Conservation (phyloP, 495 filamentous ascomycete species). For the Hypoxylon trugodes region DNA sequence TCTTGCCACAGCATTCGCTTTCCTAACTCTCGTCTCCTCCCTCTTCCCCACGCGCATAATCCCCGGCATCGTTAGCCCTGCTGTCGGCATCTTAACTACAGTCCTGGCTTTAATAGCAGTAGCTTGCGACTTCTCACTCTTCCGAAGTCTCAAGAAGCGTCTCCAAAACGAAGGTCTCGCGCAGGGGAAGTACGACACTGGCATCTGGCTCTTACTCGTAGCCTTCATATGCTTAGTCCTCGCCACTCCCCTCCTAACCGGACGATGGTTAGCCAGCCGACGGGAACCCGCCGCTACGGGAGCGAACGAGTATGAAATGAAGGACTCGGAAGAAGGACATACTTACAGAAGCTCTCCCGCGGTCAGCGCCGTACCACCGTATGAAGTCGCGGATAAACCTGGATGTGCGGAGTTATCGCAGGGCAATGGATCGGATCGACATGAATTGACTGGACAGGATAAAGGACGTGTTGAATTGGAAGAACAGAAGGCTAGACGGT, state of each 20-base stretch:
- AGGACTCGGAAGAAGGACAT: background rate
- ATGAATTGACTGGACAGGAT: constrained; percentile 2
- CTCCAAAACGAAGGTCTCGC: background rate
- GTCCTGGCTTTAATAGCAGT: background rate
- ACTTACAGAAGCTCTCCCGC: background rate
- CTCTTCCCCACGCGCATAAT: background rate
- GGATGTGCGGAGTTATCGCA: background rate
- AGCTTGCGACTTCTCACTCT: background rate
- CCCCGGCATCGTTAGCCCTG: no score
- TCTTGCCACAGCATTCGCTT: background rate
- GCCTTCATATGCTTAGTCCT: background rate
- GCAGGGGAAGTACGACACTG: background rate
- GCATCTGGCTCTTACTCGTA: background rate
- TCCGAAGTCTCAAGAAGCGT: background rate
- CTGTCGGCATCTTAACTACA: background rate
- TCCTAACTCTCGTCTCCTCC: background rate
- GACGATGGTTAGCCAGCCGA: background rate
- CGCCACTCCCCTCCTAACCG: background rate
- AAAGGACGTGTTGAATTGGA: constrained; percentile 9
- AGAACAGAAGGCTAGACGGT: constrained; percentile 38
- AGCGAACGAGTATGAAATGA: background rate
- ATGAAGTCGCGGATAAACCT: background rate
- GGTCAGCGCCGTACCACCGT: background rate
- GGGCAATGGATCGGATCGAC: background rate
- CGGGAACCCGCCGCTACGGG: background rate